Evolutionary conservation across 1,139 yeast species (phyloP), one percentile per base, ranked within the genome.

Genomic region (Pichia sp.): DNA sequence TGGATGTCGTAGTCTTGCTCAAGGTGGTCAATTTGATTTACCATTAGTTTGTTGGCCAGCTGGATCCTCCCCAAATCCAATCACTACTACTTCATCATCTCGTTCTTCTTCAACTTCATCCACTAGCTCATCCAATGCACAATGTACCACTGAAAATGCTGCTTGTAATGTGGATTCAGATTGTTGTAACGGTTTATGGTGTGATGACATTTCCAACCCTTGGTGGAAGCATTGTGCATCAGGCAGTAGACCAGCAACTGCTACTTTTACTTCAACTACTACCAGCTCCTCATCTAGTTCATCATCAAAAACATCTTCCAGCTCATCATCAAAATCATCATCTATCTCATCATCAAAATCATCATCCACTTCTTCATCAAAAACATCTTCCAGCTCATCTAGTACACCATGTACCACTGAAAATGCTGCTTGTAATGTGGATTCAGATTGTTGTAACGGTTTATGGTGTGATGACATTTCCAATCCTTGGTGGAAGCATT

Each of bases 41-140:
- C 53, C 62, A 1, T 7, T 30, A 49, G 50, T 48, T 54, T 59
- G 59, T 47, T 63, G 65, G 65, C 36, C 42, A 37, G 46, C 23
- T n/a, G 22, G 7, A 10, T n/a, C 10, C 22, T 6, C 11, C 12
- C 12, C 22, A 35, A 24, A 22, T 37, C 28, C n/a, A 5, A 29
- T 2, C 10, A 29, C 30, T 29, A 9, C n/a, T 9, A 29, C n/a
- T 32, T 12, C 36, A 24, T 24, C 36, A 24, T 24, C 35, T 10
- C 6, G 25, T 9, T 31, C 33, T 20, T 20, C 33, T 3, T 20
- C 16, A 10, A 7, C 16, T 23, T 4, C 26, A 4, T 5, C 35
- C 3, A 22, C 8, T 23, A 11, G 26, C 6, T 30, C 32, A 5
- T n/a, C 45, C 6, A 7, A 42, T 8, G 8, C 39, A 33, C 20